Evolutionary conservation across 495 filamentous ascomycete genomes (phyloP).

Genomic region (Lasiosphaeria hispida): DNA sequence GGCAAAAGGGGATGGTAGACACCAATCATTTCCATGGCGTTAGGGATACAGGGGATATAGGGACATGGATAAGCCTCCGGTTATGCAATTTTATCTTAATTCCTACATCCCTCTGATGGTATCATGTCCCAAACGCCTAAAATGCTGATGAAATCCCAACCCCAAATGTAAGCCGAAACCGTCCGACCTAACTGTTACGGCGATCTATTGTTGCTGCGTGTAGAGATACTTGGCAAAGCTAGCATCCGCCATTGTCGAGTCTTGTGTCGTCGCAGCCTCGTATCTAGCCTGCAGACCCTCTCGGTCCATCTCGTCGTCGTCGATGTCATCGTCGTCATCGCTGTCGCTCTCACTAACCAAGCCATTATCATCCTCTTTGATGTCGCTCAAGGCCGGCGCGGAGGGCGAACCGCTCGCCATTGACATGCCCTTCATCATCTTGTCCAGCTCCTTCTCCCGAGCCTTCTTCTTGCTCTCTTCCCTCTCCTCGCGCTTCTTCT

Average conservation of each 20-base stretch:
- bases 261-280: conserved; percentile 50
- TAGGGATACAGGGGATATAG: conserved; percentile 4
- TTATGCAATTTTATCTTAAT: not conserved
- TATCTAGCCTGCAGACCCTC: conserved; percentile 63
- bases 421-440: conserved; percentile 92
- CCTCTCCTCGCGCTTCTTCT: conserved; percentile 69
- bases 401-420: conserved; percentile 48
- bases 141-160: conserved; percentile 17
- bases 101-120: conserved; percentile 30
- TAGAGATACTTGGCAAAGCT: conserved; percentile 61
- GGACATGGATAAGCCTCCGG: not conserved
- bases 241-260: conserved; percentile 49
- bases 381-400: conserved; percentile 30
- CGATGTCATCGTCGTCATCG: conserved; percentile 47
- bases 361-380: conserved; percentile 55
- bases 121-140: conserved; percentile 36
- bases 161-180: not conserved
- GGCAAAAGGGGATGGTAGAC: not conserved
- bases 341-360: conserved; percentile 42
- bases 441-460: conserved; percentile 77
- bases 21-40: conserved; percentile 14
- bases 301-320: conserved; percentile 50
- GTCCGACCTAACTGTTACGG: not conserved
- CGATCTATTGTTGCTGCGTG: conserved; percentile 23
- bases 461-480: conserved; percentile 67